Evolutionary conservation across 208 protist species (phyloP).

Genomic region (Acanthamoeba healyi): DNA sequence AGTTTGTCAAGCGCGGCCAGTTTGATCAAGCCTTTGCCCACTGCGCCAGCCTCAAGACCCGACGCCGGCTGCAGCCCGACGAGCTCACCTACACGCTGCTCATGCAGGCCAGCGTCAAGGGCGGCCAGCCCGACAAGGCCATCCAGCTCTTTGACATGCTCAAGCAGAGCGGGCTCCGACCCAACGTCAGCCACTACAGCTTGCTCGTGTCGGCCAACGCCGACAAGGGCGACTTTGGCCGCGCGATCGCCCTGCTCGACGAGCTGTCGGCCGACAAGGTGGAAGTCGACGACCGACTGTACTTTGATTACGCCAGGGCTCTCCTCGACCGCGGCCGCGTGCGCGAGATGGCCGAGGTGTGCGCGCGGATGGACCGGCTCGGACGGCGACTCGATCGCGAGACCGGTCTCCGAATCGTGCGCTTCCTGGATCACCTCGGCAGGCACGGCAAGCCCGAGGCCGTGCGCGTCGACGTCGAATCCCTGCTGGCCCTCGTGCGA

Average conservation of each 20-base stretch:
- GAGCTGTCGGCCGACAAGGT: neutral
- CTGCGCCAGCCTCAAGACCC: neutral
- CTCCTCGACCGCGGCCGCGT: too few relatives aligned
- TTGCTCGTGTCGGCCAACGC: too few relatives aligned
- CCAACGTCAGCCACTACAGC: too few relatives aligned
- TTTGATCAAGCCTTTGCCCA: neutral
- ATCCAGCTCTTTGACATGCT: too few relatives aligned
- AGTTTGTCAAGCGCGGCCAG: neutral
- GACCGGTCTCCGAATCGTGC: neutral
- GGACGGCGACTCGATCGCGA: neutral
- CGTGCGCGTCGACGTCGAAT: neutral
- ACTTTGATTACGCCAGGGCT: neutral
- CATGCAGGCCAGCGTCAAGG: too few relatives aligned
- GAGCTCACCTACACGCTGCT: too few relatives aligned
- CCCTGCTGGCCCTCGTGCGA: neutral
- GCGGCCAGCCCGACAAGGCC: too few relatives aligned
- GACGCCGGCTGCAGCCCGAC: too few relatives aligned
- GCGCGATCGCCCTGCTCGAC: too few relatives aligned
- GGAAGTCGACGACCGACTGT: neutral
- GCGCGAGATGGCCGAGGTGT: neutral
- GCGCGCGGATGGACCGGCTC: neutral
- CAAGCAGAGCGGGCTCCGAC: too few relatives aligned
- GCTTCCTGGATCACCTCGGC: neutral
- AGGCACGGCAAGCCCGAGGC: neutral
- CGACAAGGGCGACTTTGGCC: neutral